phyloP scores from a whole-genome alignment of 495 filamentous ascomycete genomes.

The Lepraria neglecta region DNA sequence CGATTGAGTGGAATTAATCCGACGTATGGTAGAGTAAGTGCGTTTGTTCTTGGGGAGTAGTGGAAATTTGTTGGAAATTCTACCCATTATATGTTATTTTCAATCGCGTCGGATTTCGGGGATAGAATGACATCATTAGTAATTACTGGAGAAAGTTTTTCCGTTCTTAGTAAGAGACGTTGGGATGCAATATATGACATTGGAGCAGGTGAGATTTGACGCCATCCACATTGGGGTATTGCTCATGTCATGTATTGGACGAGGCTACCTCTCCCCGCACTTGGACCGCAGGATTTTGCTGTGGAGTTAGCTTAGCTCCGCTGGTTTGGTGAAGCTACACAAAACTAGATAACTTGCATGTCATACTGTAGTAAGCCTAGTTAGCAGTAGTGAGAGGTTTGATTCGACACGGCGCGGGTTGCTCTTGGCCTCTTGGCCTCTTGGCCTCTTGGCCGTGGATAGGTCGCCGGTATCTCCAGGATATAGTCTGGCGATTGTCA shows the following conservation, averaged over 20 bases:
- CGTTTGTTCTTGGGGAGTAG: background rate
- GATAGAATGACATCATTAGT: background rate
- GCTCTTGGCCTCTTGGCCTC: background rate
- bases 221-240: background rate
- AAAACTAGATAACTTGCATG: background rate
- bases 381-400: background rate
- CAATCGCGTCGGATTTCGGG: background rate
- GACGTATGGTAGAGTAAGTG: background rate
- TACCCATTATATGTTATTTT: background rate
- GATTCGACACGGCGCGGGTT: no score
- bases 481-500: no score
- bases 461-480: no score
- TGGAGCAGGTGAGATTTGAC: background rate
- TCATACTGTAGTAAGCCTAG: background rate
- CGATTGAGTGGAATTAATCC: background rate
- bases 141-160: background rate
- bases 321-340: background rate
- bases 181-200: background rate
- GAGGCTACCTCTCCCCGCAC: background rate
- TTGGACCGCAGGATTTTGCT: background rate
- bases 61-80: background rate
- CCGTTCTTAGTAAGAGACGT: no score
- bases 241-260: background rate
- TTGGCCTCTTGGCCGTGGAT: background rate
- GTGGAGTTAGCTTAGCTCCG: background rate